A percentile compares a stretch with the other conserved stretches of the same genome.
Evolutionary conservation across 2,329 filamentous ascomycete genomes (phyloP).

Genomic region (Cordyceps cicadae): DNA sequence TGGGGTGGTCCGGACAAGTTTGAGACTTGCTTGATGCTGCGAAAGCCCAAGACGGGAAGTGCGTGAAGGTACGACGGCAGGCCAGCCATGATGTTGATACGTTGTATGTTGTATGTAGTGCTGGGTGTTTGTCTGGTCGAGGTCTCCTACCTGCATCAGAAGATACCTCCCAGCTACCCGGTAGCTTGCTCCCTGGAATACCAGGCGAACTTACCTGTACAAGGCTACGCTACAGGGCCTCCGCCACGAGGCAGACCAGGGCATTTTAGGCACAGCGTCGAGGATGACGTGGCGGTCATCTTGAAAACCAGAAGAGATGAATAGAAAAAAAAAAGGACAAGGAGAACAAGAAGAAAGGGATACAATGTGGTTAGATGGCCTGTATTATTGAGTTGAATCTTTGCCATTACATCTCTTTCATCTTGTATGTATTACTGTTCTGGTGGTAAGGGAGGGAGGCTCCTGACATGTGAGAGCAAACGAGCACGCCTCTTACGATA

Average conservation of each 20-base stretch:
- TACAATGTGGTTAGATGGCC: neutral
- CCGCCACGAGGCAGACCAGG: neutral
- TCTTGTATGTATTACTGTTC: no score
- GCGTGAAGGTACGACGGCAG: neutral
- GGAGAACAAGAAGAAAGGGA: no score
- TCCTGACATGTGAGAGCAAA: neutral
- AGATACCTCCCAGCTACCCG: no score
- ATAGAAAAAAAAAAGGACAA: neutral
- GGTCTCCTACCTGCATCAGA: no score
- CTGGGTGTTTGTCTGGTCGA: no score
- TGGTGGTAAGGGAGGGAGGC: neutral
- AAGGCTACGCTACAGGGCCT: neutral
- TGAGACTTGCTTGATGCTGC: slow-evolving; percentile 6
- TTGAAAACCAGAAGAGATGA: neutral
- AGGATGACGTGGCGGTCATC: neutral
- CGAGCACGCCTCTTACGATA: neutral
- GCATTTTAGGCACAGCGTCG: neutral
- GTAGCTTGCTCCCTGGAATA: no score
- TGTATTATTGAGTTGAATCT: neutral
- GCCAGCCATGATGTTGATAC: neutral
- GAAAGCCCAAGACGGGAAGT: neutral
- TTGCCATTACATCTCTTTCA: neutral
- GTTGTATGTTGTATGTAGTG: no score
- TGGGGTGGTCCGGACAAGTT: slow-evolving; percentile 21
- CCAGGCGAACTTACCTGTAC: no score